Conservation (phyloP, 2,329 filamentous ascomycete species). For the Trichoderma sp. region DNA sequence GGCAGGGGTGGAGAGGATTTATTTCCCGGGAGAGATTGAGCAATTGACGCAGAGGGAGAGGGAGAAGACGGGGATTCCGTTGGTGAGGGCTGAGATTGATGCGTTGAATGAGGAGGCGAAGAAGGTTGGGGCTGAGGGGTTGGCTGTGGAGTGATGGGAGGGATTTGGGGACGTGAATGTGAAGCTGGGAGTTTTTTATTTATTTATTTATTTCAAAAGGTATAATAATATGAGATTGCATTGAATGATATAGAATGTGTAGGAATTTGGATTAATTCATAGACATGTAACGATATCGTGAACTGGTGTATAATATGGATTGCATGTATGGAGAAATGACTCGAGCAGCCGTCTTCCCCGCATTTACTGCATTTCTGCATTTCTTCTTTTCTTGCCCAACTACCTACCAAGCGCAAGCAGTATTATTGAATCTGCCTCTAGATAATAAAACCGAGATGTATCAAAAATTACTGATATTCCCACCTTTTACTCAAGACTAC, state of each 20-base stretch:
- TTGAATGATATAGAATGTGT: neutral
- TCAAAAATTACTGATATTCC: neutral
- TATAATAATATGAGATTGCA: neutral
- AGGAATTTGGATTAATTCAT: neutral
- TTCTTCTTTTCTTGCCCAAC: neutral
- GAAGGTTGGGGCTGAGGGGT: conserved; percentile 37
- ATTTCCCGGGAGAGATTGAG: conserved; percentile 63
- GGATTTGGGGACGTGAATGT: neutral
- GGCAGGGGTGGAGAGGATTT: conserved; percentile 56
- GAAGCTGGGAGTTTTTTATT: neutral
- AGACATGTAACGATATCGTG: neutral
- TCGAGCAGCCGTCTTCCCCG: neutral
- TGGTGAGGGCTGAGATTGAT: conserved; percentile 56
- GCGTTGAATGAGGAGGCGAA: conserved; percentile 54
- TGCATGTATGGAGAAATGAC: neutral
- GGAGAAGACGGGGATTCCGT: conserved; percentile 55
- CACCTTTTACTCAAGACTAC: neutral
- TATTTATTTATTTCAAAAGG: neutral
- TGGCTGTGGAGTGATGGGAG: conserved; percentile 18
- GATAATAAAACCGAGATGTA: neutral
- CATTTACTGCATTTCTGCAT: neutral
- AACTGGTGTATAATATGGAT: neutral
- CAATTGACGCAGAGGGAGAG: conserved; percentile 52
- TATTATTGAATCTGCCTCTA: neutral
- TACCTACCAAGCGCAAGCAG: neutral